Evolutionary conservation across 768 basidiomycete genomes (phyloP).

Genomic region (Tulasnella sp.): DNA sequence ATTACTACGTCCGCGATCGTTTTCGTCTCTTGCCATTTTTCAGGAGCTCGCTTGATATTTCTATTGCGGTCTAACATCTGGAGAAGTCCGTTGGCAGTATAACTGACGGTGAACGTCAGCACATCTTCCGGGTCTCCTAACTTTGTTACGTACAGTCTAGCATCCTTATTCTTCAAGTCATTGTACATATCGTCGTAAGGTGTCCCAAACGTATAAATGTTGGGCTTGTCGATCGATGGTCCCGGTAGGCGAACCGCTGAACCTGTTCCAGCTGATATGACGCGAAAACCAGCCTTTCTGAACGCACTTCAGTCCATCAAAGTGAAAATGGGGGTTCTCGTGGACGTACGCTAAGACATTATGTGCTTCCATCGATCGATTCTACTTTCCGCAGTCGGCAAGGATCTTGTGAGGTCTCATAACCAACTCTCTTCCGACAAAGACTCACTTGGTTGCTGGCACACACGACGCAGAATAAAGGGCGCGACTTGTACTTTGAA

Average conservation of each 20-base stretch:
- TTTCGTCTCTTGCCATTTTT: conserved; percentile 92
- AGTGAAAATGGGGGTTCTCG: neutral
- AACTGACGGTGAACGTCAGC: conserved; percentile 47
- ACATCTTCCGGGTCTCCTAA: neutral
- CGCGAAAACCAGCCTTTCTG: conserved; percentile 87
- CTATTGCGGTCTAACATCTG: conserved; percentile 97
- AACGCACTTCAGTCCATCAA: neutral
- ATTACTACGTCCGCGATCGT: conserved; percentile 93
- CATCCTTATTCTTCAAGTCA: conserved; percentile 79
- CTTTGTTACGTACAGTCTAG: conserved; percentile 61
- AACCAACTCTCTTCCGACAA: neutral
- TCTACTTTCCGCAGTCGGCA: conserved; percentile 46
- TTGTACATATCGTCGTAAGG: conserved; percentile 95
- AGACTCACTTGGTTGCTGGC: conserved; percentile 91
- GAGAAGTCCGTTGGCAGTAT: conserved; percentile 87
- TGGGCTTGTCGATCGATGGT: conserved; percentile 94
- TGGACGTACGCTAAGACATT: conserved; percentile 73
- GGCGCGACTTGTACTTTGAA: conserved; percentile 52
- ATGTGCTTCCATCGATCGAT: conserved; percentile 98
- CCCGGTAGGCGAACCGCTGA: conserved; percentile 96
- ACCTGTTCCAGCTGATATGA: conserved; percentile 93
- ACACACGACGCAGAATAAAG: conserved; percentile 95
- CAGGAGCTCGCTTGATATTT: conserved; percentile 84
- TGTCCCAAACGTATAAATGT: conserved; percentile 94
- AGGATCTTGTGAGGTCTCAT: neutral